Evolutionary conservation across 768 basidiomycete genomes (phyloP).

Genomic region (Xerocomellus amylosporus): DNA sequence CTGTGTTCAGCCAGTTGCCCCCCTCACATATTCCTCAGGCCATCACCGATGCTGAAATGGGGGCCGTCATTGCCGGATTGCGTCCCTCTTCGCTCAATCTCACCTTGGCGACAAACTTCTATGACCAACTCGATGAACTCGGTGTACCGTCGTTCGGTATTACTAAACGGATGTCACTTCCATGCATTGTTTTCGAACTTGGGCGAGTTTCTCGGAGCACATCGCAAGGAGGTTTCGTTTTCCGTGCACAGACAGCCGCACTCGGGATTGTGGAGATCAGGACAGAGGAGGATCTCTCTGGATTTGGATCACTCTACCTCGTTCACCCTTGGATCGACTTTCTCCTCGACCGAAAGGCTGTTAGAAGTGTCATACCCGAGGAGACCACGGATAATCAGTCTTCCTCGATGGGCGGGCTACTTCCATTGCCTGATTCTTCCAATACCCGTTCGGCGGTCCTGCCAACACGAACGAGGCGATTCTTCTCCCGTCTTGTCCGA

Average conservation of each 20-base stretch:
- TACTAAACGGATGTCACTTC: conserved; percentile 4
- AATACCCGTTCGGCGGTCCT: rapidly evolving
- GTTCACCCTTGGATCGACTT: conserved; percentile 13
- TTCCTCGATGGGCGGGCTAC: neutral
- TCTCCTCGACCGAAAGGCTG: conserved; percentile 4
- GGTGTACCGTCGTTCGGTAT: neutral
- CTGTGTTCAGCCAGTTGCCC: neutral
- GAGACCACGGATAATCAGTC: neutral
- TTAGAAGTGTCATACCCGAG: neutral
- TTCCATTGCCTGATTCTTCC: too few species aligned
- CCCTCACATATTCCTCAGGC: neutral
- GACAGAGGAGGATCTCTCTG: conserved; percentile 6
- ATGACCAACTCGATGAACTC: neutral
- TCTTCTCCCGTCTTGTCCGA: neutral
- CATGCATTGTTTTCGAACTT: conserved; percentile 9
- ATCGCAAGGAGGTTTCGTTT: neutral
- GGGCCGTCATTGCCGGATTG: neutral
- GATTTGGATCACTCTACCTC: neutral
- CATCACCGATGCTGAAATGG: neutral
- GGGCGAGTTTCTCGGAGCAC: neutral
- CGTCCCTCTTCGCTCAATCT: neutral
- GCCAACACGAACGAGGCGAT: neutral
- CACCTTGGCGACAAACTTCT: neutral
- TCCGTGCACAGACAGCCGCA: neutral
- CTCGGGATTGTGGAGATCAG: conserved; percentile 9